These are phyloP conservation scores for Penicillium soppii DNA, from an alignment of 495 filamentous ascomycete species.

Conservation along the genomic window DNA sequence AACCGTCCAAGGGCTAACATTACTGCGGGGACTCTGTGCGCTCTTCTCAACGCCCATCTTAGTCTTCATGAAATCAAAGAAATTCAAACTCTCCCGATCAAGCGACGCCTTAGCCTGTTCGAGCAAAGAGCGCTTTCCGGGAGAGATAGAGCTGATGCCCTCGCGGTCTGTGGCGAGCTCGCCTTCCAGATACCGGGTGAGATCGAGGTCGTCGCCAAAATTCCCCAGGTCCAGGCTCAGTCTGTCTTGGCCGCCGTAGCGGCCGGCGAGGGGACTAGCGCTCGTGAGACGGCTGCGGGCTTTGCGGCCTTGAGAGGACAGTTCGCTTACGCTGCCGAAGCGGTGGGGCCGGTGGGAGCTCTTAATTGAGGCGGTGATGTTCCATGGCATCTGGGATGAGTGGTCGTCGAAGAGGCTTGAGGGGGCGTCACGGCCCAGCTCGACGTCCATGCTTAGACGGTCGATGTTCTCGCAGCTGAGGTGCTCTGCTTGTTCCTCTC, in stretches of 20 bases:
- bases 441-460: slow-evolving; percentile 40
- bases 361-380: slow-evolving; percentile 59
- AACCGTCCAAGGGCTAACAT: neutral
- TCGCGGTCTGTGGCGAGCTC: slow-evolving; percentile 34
- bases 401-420: slow-evolving; percentile 55
- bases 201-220: slow-evolving; percentile 40
- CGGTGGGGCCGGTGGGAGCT: slow-evolving; percentile 53
- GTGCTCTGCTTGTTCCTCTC: slow-evolving; percentile 35
- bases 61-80: slow-evolving; percentile 55
- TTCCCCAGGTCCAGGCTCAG: slow-evolving; percentile 30
- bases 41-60: slow-evolving; percentile 4
- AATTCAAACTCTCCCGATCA: slow-evolving; percentile 58
- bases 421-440: slow-evolving; percentile 61
- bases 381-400: slow-evolving; percentile 70
- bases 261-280: slow-evolving; percentile 60
- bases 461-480: slow-evolving; percentile 25
- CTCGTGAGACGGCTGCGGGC: slow-evolving; percentile 47
- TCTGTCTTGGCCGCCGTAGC: slow-evolving; percentile 35
- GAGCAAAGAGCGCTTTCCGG: slow-evolving; percentile 36
- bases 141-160: slow-evolving; percentile 40
- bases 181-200: slow-evolving; percentile 38
- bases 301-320: slow-evolving; percentile 47
- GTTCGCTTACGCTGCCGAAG: slow-evolving; percentile 54
- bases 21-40: neutral
- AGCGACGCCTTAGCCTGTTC: slow-evolving; percentile 50